Conservation (phyloP, 192 early-diverging fungal species). For the Coemansia aciculifera region DNA sequence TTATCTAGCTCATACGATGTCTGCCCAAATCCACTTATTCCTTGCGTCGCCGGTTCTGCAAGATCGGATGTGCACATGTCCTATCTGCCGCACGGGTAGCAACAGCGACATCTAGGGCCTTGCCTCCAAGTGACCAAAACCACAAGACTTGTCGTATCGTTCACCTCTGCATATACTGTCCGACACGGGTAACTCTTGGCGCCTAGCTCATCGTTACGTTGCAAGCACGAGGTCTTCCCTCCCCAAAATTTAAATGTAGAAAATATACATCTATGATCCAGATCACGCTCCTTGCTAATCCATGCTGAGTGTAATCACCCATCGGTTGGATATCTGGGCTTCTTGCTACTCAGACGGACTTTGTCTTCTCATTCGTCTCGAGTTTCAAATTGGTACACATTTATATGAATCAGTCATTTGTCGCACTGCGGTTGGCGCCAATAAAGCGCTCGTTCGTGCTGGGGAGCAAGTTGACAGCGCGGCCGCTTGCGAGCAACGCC, state of each 20-base stretch:
- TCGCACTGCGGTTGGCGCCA: constrained; percentile 10
- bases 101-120: constrained; percentile 26
- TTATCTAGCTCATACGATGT: neutral
- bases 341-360: neutral
- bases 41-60: neutral
- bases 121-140: neutral
- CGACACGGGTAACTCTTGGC: neutral
- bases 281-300: neutral
- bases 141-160: neutral
- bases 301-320: neutral
- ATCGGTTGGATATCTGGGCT: neutral
- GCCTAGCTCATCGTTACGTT: neutral
- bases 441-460: neutral
- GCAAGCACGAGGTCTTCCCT: neutral
- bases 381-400: neutral
- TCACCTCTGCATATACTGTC: neutral
- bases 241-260: neutral
- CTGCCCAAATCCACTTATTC: no score
- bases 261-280: neutral
- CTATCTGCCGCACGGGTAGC: constrained; percentile 39
- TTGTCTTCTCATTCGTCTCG: neutral
- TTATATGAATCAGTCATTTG: constrained; percentile 42
- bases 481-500: neutral
- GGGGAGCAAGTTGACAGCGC: neutral
- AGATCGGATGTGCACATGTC: constrained; percentile 50